These are phyloP conservation scores for Moesziomyces parantarcticus DNA, from an alignment of 1,284 basidiomycete species.

Conservation along the genomic window DNA sequence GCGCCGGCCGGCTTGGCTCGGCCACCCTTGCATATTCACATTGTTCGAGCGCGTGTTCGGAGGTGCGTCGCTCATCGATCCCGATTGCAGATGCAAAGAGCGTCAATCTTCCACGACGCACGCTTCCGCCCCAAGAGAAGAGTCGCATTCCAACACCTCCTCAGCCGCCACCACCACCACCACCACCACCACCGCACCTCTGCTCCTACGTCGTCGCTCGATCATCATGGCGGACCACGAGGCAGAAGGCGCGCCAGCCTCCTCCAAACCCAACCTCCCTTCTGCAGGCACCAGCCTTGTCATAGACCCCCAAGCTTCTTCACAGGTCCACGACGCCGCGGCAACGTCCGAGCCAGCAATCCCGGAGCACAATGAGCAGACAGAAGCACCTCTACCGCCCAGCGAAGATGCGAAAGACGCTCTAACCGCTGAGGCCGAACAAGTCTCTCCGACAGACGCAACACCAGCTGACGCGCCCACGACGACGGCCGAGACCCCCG, in stretches of 20 bases:
- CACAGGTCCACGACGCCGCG: not conserved
- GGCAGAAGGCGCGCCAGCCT: slow-evolving; percentile 13
- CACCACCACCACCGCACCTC: slow-evolving; percentile 69
- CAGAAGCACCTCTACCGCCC: not conserved
- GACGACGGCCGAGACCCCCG: slow-evolving; percentile 7
- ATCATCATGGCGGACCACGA: slow-evolving; percentile 37
- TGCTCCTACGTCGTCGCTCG: slow-evolving; percentile 69
- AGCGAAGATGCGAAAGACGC: not conserved
- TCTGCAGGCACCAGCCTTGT: slow-evolving; percentile 35
- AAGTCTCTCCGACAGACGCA: slow-evolving; percentile 1
- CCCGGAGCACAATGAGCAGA: not conserved
- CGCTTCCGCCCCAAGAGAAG: slow-evolving; percentile 88
- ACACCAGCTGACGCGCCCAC: not conserved
- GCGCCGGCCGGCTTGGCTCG: not conserved
- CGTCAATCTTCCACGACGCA: slow-evolving; percentile 82
- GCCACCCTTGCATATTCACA: not conserved
- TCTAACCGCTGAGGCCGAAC: not conserved
- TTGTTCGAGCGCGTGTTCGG: not conserved
- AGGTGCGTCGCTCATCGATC: not conserved
- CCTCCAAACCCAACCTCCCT: slow-evolving; percentile 38
- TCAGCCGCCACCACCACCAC: too few species aligned
- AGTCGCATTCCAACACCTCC: too few species aligned
- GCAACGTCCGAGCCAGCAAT: not conserved
- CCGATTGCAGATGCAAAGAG: not conserved
- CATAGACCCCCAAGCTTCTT: slow-evolving; percentile 14